Evolutionary conservation across 257 asterid species (phyloP), one percentile per base, ranked within the genome.

Genomic region (Handroanthus guayacan): DNA sequence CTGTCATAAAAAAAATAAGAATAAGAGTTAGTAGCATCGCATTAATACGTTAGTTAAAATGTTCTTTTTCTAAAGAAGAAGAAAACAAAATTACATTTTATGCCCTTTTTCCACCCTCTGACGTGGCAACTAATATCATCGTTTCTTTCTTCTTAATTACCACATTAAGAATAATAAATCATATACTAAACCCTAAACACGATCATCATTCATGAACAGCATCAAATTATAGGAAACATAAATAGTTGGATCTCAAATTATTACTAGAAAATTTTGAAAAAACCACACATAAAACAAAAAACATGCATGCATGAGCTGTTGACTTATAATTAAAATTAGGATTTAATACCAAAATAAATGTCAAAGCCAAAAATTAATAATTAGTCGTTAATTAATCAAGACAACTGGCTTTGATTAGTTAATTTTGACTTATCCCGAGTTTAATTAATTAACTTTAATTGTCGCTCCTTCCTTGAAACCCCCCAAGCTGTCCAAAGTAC

Each of bases 351-450:
- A 47, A 10, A 47, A 10, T 17, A 12, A 3, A 66, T 73, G 79
- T 72, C 82, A 72, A 64, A 67, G n/a, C 62, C 55, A 9, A 3
- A 47, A 74, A 31, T 18, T 61, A 64, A 58, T 71, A 71, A 57
- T 25, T 25, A 41, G 7, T 5, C 45, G 7, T 10, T 71, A n/a
- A 44, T 34, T 44, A 58, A 68, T 52, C 12, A 60, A 3, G 71
- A 71, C 85, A 80, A 67, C 81, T 84, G 87, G 82, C 78, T 61
- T 36, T 69, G 9, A 76, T 55, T 79, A 75, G 41, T 69, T 69
- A 62, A 74, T 66, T 61, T 71, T 64, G 61, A 74, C 84, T 76
- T 65, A 44, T 67, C 75, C 66, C 47, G 64, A 0, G 41, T 36
- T 5, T 6, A 1, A 2, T 71, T 57, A 44, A 44, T 44, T 61